Evolutionary conservation across 2,329 filamentous ascomycete species (phyloP), one percentile per base, ranked within the genome.

Genomic region (Alternaria sp.): DNA sequence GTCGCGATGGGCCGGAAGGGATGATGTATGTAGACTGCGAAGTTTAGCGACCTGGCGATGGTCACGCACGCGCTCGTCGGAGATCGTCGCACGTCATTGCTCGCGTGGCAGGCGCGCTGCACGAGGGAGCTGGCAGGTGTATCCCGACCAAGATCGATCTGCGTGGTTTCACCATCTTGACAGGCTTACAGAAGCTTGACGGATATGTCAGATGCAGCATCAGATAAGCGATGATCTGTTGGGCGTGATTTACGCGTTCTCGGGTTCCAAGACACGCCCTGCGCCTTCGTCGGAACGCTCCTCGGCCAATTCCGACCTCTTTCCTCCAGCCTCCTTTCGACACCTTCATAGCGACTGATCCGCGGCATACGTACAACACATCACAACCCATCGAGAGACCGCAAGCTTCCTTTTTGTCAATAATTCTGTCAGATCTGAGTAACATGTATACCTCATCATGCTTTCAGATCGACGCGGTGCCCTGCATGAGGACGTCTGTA

Each of bases 61-160:
- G 51, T 63, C 61, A 63, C 61, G 61, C 61, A 63, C 56, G 61
- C 61, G 57, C 61, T 63, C 61, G 51, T 53, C 41, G 26, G 20
- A 55, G 61, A 54, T 60, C 49, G 51, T 56, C 44, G 61, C 51
- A 60, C 61, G 57, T 63, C 61, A 63, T 60, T 51, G 57, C 51
- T 63, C 61, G 61, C 57, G 57, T 60, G 61, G 61, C 61, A 60
- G 58, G 60, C 56, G 50, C 57, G 61, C 61, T 21, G 56, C 61
- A 60, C 61, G 45, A 59, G 61, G 26, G 45, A 15, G 41, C 20
- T 30, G 55, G 37, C 23, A 45, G 53, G 49, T 33, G 25, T 41
- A 18, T 53, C 23, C 30, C 49, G 15, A 18, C 37, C 59, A 5
- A 23, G 25, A 60, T 33, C 6, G 33, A 37, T 14, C 20, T 28